Evolutionary conservation across 2,329 filamentous ascomycete genomes (phyloP).

Genomic region (Colletotrichum magnum): DNA sequence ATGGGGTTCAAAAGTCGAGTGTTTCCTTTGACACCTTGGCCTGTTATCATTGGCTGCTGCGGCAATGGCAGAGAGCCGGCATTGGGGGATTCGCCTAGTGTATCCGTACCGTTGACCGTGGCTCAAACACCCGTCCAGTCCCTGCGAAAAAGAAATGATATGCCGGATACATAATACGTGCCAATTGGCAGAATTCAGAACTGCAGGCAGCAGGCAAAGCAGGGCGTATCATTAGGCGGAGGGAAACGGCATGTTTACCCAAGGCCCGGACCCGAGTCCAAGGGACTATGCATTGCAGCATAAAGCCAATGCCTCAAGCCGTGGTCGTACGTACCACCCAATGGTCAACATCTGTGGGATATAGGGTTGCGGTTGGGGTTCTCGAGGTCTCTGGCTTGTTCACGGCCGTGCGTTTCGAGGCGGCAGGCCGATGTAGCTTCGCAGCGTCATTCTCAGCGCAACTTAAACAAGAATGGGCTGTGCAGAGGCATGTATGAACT

Average conservation of each 20-base stretch:
- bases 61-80: background rate
- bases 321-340: background rate
- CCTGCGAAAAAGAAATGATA: no score
- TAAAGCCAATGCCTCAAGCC: background rate
- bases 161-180: no score
- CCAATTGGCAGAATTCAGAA: no score
- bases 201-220: no score
- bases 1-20: constrained; percentile 26
- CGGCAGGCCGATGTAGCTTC: constrained; percentile 1
- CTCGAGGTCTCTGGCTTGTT: constrained; percentile 9
- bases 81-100: background rate
- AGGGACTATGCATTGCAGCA: constrained; percentile 21
- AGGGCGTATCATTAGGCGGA: background rate
- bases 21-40: constrained; percentile 22
- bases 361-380: constrained; percentile 17
- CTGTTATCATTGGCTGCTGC: constrained; percentile 4
- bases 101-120: no score
- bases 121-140: no score
- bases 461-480: constrained; percentile 5
- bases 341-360: background rate
- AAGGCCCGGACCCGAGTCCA: constrained; percentile 2
- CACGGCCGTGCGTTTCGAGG: constrained; percentile 1
- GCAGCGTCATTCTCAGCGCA: constrained; percentile 35
- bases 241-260: background rate
- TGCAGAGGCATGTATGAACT: constrained; percentile 16